Evolutionary conservation across 805 yeast genomes (phyloP).

Genomic region (Ogataea nonfermentans): DNA sequence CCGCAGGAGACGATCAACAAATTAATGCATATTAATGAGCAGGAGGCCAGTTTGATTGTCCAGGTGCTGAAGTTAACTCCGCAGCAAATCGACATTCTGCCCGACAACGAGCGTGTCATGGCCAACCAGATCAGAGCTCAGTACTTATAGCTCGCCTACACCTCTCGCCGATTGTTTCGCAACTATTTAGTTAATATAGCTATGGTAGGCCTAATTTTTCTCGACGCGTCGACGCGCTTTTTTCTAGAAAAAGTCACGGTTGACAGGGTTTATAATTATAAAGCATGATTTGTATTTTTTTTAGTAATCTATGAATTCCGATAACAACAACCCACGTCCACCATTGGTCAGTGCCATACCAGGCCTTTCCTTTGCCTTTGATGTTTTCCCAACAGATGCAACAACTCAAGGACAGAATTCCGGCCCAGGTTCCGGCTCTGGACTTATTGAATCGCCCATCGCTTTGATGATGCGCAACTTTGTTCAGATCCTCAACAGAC

Average conservation of each 20-base stretch:
- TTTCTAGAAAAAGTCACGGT: conserved; percentile 7
- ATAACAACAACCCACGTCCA: conserved; percentile 4
- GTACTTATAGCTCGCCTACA: conserved; percentile 36
- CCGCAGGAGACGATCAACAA: conserved; percentile 50
- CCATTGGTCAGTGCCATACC: conserved; percentile 11
- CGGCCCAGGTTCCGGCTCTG: background rate
- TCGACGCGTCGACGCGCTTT: conserved; percentile 13
- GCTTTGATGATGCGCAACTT: conserved; percentile 23
- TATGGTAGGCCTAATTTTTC: conserved; percentile 6
- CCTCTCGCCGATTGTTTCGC: conserved; percentile 12
- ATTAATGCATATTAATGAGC: conserved; percentile 48
- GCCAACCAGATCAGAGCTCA: conserved; percentile 54
- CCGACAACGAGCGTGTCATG: conserved; percentile 53
- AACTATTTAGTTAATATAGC: conserved; percentile 11
- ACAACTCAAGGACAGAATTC: background rate
- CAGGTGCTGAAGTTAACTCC: conserved; percentile 51
- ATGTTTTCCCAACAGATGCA: conserved; percentile 11
- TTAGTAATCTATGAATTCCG: conserved; percentile 1
- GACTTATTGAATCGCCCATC: conserved; percentile 16
- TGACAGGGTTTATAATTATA: conserved; percentile 1
- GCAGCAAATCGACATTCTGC: conserved; percentile 48
- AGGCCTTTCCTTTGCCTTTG: conserved; percentile 20
- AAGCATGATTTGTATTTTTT: background rate
- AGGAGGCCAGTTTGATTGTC: conserved; percentile 56
- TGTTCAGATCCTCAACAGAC: conserved; percentile 18